Evolutionary conservation across 2,329 filamentous ascomycete genomes (phyloP), one percentile per base, ranked within the genome.

Genomic region (Botryotinia convoluta): DNA sequence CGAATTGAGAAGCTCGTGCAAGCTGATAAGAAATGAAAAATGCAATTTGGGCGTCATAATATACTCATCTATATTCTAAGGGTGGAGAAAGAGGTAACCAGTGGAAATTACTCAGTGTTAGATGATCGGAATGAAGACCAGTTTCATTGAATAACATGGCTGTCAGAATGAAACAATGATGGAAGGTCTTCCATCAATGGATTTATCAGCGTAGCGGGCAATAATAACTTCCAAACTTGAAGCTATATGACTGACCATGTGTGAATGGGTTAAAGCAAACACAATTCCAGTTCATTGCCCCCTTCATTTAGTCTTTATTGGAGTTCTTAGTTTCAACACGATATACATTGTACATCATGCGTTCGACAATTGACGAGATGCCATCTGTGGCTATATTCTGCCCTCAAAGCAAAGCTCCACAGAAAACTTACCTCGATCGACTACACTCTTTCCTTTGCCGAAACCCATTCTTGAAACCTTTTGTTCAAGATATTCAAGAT

Each of bases 381-480:
- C 62, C 39, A 64, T 71, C 69, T 12, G 54, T 61, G 9, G 69
- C 69, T 10, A 45, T 71, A 35, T 71, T 71, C 37, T 60, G 69
- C 32, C 69, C 69, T 48, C 69, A 71, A 61, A 71, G 57, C 35
- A 71, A 61, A 39, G 69, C 69, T 42, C 69, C 69, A 18, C 32
- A 60, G 29, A 35, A 60, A n/a, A 35, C 16, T 18, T 62, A 71
- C 32, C 57, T 69, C 35, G 67, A 54, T 42, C 54, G 57, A 62
- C 57, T 71, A 18, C 54, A 62, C 35, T 61, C 69, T 35, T 62
- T 71, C n/a, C 42, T 71, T n/a, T 51, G 32, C 44, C 29, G 10
- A 22, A 71, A 62, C 29, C 4, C 82, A 4, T 64, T 42, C 54
- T 45, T 44, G 29, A n/a, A 32, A 54, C 32, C 57, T 29, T 61